These are phyloP conservation scores for Acanthochlamys bracteata DNA, from an alignment of 106 monocot species.

Conservation along the genomic window DNA sequence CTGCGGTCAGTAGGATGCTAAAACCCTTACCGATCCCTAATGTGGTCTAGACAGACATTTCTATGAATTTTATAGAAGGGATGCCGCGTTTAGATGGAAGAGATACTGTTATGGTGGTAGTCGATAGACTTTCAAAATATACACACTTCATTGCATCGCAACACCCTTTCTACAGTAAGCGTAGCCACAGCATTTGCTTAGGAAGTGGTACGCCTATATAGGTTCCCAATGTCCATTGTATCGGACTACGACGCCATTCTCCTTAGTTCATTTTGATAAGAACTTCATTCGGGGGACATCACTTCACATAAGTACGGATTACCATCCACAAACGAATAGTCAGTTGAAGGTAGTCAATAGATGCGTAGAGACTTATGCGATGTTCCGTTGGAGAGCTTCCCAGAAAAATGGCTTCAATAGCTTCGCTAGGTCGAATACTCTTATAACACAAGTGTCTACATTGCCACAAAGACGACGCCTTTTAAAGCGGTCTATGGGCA, in stretches of 20 bases:
- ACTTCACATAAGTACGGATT: not conserved
- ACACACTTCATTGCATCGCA: not conserved
- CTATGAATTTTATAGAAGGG: conserved; percentile 5
- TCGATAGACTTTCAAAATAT: not conserved
- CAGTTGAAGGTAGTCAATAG: not conserved
- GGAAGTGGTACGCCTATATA: not conserved
- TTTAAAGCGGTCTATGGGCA: not conserved
- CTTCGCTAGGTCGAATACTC: not conserved
- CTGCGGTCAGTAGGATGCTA: not conserved
- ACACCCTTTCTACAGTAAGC: not conserved
- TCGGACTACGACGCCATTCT: not conserved
- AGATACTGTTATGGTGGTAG: not conserved
- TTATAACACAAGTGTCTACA: not conserved
- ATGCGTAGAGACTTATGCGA: not conserved
- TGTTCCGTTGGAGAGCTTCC: not conserved
- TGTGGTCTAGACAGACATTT: not conserved
- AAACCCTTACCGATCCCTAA: conserved; percentile 6
- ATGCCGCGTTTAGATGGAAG: not conserved
- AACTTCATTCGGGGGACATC: not conserved
- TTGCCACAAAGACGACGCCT: not conserved
- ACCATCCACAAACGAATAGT: not conserved
- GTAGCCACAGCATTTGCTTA: not conserved
- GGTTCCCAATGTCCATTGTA: not conserved
- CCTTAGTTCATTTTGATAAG: not conserved
- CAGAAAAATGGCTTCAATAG: not conserved